Evolutionary conservation across 116 monocot species (phyloP), one percentile per base, ranked within the genome.

Genomic region (Zostera marina): DNA sequence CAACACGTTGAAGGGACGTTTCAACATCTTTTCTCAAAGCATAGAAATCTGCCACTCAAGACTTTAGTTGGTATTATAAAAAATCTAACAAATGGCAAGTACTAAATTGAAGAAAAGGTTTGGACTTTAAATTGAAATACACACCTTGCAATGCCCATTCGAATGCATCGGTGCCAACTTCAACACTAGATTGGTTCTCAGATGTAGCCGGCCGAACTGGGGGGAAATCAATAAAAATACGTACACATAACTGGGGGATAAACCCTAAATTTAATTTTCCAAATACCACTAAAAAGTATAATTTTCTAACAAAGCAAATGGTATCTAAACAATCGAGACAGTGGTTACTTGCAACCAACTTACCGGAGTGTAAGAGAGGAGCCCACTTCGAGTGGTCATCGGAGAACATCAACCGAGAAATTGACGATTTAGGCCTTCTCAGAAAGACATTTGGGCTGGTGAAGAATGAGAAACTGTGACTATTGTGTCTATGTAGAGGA

Each of bases 61-160:
- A 3, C 14, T 11, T 1, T 26, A 1, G 26, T 26, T 26, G 49
- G n/a, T 21, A 40, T 54, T 4, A 11, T 38, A 47, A 16, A 32
- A 41, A 10, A 4, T 49, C 1, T 39, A 41, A 10, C 1, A 10
- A 48, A 7, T 24, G 17, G 11, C n/a, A 53, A 53, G 44, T 20
- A 20, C 8, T 62, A 22, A 25, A 38, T 20, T 5, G 0, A 52
- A 40, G n/a, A n/a, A 19, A 9, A 16, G 26, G 7, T 13, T 15
- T 15, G 6, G 14, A 14, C 39, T 13, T 20, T 13, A 19, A 3
- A 42, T 24, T 16, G 25, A 63, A 7, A 12, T 21, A 0, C 6
- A 61, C 23, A 88, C 93, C 93, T 82, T 94, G 94, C 69, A 94
- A 77, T 47, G 75, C 94, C 94, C 94, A 94, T 61, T 94, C 94